Evolutionary conservation across 2,329 filamentous ascomycete genomes (phyloP).

Genomic region (Epichloe scottii): DNA sequence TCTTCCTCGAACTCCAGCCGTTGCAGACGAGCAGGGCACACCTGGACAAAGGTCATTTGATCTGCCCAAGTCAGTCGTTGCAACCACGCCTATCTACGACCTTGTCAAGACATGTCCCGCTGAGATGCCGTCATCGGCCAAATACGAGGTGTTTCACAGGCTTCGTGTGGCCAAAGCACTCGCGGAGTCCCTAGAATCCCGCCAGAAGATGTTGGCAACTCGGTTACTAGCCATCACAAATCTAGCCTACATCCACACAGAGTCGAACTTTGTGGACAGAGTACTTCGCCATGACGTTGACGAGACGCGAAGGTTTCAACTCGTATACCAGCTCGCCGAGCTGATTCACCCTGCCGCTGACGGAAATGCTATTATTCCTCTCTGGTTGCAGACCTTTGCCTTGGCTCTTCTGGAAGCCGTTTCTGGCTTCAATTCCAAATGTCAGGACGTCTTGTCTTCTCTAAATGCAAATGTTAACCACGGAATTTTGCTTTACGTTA

Average conservation of each 20-base stretch:
- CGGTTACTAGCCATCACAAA: conserved; percentile 83
- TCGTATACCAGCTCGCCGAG: conserved; percentile 86
- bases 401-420: conserved; percentile 77
- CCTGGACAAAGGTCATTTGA: conserved; percentile 49
- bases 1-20: conserved; percentile 28
- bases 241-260: conserved; percentile 76
- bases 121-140: conserved; percentile 58
- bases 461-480: conserved; percentile 94
- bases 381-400: conserved; percentile 70
- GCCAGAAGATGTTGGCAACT: conserved; percentile 66
- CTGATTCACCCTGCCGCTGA: conserved; percentile 73
- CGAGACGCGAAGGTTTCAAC: conserved; percentile 75
- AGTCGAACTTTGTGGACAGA: conserved; percentile 73
- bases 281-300: conserved; percentile 80
- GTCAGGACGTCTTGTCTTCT: conserved; percentile 75
- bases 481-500: conserved; percentile 83
- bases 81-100: conserved; percentile 40
- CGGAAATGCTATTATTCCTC: conserved; percentile 53
- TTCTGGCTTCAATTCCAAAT: conserved; percentile 62
- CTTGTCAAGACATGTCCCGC: conserved; percentile 42
- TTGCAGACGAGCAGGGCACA: conserved; percentile 20
- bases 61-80: conserved; percentile 44
- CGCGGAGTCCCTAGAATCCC: conserved; percentile 47
- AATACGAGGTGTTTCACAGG: conserved; percentile 77
- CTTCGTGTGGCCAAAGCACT: conserved; percentile 76